Conservation (phyloP, 2,329 filamentous ascomycete genomes). For the Trichoderma semiorbis region DNA sequence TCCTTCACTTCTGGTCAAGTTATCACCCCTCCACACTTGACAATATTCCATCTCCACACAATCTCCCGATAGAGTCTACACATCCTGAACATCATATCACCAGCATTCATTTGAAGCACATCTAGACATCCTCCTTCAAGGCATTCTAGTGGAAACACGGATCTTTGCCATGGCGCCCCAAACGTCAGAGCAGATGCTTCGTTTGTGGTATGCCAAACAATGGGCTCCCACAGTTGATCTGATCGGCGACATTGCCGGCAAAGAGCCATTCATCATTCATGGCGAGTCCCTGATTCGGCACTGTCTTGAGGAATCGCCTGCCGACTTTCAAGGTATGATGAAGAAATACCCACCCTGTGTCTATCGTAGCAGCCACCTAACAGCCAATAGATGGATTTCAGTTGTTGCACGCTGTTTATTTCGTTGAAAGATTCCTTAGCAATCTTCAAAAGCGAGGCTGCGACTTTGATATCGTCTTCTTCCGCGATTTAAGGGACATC, state of each 20-base stretch:
- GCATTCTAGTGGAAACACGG: not conserved
- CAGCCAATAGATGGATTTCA: slow-evolving; percentile 56
- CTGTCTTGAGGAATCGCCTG: slow-evolving; percentile 57
- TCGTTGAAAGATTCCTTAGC: slow-evolving; percentile 62
- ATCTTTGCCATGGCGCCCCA: not conserved
- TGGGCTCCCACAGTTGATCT: slow-evolving; percentile 53
- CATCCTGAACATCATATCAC: not conserved
- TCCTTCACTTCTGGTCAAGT: not conserved
- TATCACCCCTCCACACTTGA: not conserved
- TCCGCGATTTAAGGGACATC: slow-evolving; percentile 52
- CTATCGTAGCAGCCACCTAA: not conserved
- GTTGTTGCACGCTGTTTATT: slow-evolving; percentile 66
- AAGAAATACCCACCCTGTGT: not conserved
- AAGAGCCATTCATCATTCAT: slow-evolving; percentile 69
- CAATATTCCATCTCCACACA: not conserved
- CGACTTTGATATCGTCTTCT: slow-evolving; percentile 69
- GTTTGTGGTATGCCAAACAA: slow-evolving; percentile 7
- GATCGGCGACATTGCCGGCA: slow-evolving; percentile 72
- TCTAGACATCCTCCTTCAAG: not conserved
- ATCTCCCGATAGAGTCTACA: not conserved
- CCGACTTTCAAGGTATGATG: slow-evolving; percentile 56
- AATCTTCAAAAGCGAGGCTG: slow-evolving; percentile 61
- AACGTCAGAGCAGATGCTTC: not conserved
- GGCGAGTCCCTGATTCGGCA: slow-evolving; percentile 68
- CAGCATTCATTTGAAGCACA: not conserved